A percentile compares a stretch with the other conserved stretches of the same genome.
Conservation (phyloP, 345 rosid genomes). For the Sapria himalayana region DNA sequence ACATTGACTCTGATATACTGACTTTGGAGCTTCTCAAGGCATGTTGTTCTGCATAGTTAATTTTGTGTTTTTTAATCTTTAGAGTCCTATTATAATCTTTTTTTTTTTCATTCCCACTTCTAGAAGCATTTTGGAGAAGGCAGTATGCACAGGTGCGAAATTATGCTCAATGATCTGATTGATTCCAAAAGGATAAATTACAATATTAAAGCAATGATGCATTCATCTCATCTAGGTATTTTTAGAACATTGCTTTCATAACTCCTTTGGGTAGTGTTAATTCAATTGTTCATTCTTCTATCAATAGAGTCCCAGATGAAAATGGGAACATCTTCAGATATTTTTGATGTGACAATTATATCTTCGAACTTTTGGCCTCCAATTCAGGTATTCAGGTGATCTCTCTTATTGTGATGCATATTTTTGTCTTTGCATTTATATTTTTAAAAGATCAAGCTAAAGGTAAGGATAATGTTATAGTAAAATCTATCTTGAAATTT, state of each 20-base stretch:
- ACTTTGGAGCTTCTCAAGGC: constrained; percentile 97
- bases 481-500: too few relatives aligned
- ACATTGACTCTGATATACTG: constrained; percentile 78
- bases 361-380: constrained; percentile 98
- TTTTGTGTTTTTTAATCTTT: constrained; percentile 2
- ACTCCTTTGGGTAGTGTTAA: neutral
- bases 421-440: neutral
- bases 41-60: constrained; percentile 6
- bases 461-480: too few relatives aligned
- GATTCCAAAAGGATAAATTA: constrained; percentile 90
- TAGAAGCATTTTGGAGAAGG: constrained; percentile 95
- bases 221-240: constrained; percentile 37
- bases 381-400: constrained; percentile 36
- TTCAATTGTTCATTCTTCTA: constrained; percentile 3
- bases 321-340: constrained; percentile 31
- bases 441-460: too few relatives aligned
- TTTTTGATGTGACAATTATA: constrained; percentile 58
- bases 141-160: constrained; percentile 95
- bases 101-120: constrained; percentile 6
- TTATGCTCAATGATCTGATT: constrained; percentile 89
- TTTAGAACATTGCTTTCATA: constrained; percentile 5
- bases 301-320: constrained; percentile 25
- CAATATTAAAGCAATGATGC: constrained; percentile 41
- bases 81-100: constrained; percentile 1
- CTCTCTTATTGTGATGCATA: neutral